Evolutionary conservation across 805 yeast species (phyloP).

Genomic region (Metschnikowia noctiluminum): DNA sequence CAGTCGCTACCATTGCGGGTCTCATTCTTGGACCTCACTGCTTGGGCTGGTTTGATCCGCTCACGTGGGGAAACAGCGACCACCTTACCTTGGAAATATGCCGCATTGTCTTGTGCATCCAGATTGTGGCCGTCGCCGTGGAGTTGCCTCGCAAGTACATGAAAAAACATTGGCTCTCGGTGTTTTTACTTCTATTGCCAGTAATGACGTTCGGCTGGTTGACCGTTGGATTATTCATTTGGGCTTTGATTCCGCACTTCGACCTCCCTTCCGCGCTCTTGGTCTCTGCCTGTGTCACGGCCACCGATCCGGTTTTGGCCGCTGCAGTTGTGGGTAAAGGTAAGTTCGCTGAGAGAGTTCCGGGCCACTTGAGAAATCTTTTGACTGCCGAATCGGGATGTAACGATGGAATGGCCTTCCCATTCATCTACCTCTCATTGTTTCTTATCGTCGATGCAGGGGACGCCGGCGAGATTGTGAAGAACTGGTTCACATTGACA

Average conservation of each 20-base stretch:
- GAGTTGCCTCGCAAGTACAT: slow-evolving; percentile 88
- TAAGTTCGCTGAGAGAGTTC: slow-evolving; percentile 84
- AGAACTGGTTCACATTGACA: slow-evolving; percentile 76
- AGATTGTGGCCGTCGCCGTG: slow-evolving; percentile 91
- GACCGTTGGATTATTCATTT: slow-evolving; percentile 72
- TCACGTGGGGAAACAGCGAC: slow-evolving; percentile 83
- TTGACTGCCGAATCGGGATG: slow-evolving; percentile 86
- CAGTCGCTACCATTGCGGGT: slow-evolving; percentile 83
- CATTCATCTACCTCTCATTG: slow-evolving; percentile 72
- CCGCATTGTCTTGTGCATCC: slow-evolving; percentile 78
- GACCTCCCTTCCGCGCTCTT: slow-evolving; percentile 68
- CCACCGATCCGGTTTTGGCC: slow-evolving; percentile 93
- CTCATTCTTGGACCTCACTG: slow-evolving; percentile 87
- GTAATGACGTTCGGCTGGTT: slow-evolving; percentile 93
- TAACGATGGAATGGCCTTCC: slow-evolving; percentile 96
- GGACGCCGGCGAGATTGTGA: slow-evolving; percentile 62
- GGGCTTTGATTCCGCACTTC: slow-evolving; percentile 72
- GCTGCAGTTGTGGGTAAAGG: slow-evolving; percentile 96
- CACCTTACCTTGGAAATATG: slow-evolving; percentile 78
- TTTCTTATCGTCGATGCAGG: slow-evolving; percentile 66
- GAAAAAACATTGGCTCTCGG: slow-evolving; percentile 79
- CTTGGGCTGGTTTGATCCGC: slow-evolving; percentile 77
- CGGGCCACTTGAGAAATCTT: slow-evolving; percentile 85
- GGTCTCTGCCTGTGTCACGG: slow-evolving; percentile 86
- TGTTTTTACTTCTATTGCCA: slow-evolving; percentile 69